Percentiles rank a stretch among this genome's conserved stretches.
Evolutionary conservation across 768 basidiomycete genomes (phyloP).

Genomic region (Boletus rufocinnamomeus): DNA sequence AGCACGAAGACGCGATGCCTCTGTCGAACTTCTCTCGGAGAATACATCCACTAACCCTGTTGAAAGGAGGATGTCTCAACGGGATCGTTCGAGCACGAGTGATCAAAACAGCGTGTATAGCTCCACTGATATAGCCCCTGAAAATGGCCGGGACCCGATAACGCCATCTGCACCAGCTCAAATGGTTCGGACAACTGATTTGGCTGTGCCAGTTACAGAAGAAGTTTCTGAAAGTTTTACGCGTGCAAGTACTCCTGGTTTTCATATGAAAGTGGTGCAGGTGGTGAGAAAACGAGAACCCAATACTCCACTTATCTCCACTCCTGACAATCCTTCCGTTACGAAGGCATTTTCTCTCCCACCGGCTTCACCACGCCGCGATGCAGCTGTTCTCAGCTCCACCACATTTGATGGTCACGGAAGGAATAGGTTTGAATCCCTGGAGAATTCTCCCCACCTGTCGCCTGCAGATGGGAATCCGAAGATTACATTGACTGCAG

Average conservation of each 20-base stretch:
- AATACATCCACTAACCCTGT: not conserved
- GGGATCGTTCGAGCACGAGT: not conserved
- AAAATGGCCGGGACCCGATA: not conserved
- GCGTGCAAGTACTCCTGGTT: not conserved
- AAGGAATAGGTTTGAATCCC: not conserved
- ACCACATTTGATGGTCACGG: constrained; percentile 14
- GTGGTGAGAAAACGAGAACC: not conserved
- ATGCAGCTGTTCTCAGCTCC: constrained; percentile 6
- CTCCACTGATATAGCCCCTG: constrained; percentile 15
- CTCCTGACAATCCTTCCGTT: not conserved
- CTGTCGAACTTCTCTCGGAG: not conserved
- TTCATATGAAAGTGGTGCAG: not conserved
- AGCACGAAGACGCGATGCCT: constrained; percentile 5
- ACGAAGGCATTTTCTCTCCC: not conserved
- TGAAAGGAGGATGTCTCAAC: not conserved
- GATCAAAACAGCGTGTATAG: constrained; percentile 7
- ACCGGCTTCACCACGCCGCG: not conserved
- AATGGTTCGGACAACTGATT: constrained; percentile 1
- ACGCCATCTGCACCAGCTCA: not conserved
- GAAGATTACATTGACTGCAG: not conserved
- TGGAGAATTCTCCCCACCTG: not conserved
- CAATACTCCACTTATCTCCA: not conserved
- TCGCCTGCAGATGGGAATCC: not conserved
- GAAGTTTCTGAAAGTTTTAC: not conserved
- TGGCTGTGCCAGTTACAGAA: constrained; percentile 7